Evolutionary conservation across 2,329 filamentous ascomycete genomes (phyloP).

Genomic region (Metarhizium sp.): DNA sequence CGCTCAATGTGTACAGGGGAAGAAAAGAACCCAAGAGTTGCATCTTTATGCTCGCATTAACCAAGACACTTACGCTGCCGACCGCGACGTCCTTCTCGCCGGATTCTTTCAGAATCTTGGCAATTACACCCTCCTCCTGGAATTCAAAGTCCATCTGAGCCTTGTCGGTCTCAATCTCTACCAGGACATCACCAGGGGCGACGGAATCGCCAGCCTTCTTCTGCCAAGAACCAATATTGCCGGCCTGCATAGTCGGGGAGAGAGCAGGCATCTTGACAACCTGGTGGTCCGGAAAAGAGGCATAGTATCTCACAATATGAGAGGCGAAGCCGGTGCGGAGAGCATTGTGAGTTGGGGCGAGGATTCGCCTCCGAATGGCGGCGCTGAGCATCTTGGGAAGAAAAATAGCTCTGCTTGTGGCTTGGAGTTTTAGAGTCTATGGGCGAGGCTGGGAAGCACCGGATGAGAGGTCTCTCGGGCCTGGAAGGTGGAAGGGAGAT

Average conservation of each 20-base stretch:
- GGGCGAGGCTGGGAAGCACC: conserved; percentile 11
- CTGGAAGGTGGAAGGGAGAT: background rate
- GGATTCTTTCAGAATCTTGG: conserved; percentile 86
- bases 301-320: conserved; percentile 56
- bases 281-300: conserved; percentile 86
- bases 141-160: conserved; percentile 99
- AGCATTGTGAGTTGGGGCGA: conserved; percentile 40
- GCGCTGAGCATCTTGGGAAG: conserved; percentile 47
- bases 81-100: conserved; percentile 92
- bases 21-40: background rate
- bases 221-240: conserved; percentile 96
- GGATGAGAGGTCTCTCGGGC: background rate
- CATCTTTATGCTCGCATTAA: background rate
- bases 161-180: conserved; percentile 99
- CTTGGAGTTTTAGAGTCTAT: conserved; percentile 5
- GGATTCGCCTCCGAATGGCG: conserved; percentile 52
- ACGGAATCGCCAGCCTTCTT: conserved; percentile 90
- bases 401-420: conserved; percentile 18
- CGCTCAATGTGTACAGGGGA: conserved; percentile 5
- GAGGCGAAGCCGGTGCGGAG: conserved; percentile 42
- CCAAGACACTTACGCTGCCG: conserved; percentile 66
- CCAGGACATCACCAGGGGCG: conserved; percentile 84
- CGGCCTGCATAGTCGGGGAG: conserved; percentile 93
- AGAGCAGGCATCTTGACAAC: conserved; percentile 97
- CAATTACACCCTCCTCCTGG: conserved; percentile 93